phyloP scores from a whole-genome alignment of 2,329 filamentous ascomycete genomes.

The Teratosphaeriaceae sp. region DNA sequence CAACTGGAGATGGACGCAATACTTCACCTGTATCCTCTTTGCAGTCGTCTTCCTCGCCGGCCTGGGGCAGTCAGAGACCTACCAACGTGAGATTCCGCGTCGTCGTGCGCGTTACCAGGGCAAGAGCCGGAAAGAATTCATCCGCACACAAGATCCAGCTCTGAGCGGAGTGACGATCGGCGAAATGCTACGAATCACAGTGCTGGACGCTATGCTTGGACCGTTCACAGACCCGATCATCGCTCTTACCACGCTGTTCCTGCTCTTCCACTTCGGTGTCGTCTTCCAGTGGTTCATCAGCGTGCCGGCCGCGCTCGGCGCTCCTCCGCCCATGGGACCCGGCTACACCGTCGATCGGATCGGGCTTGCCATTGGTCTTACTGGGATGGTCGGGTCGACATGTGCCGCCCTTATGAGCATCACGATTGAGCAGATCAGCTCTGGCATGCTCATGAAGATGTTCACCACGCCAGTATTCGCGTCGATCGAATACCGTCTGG shows the following conservation, averaged over 20 bases:
- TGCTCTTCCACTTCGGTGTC: constrained; percentile 25
- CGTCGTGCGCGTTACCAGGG: constrained; percentile 12
- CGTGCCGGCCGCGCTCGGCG: constrained; percentile 23
- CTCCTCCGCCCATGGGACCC: constrained; percentile 17
- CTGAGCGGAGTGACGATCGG: constrained; percentile 19
- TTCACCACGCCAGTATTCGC: constrained; percentile 3
- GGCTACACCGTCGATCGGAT: constrained; percentile 23
- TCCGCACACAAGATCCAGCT: constrained; percentile 11
- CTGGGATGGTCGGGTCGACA: constrained; percentile 25
- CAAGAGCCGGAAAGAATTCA: constrained; percentile 3
- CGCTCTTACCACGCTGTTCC: constrained; percentile 17
- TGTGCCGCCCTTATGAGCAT: constrained; percentile 23
- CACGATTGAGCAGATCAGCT: constrained; percentile 20
- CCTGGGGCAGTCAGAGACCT: constrained; percentile 28
- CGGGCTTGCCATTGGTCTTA: constrained; percentile 27
- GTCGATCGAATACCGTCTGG: constrained; percentile 28
- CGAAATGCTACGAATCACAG: constrained; percentile 19
- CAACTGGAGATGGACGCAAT: constrained; percentile 31
- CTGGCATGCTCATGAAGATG: constrained; percentile 6
- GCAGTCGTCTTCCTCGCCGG: constrained; percentile 25
- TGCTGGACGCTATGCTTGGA: constrained; percentile 19
- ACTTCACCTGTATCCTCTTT: constrained; percentile 26
- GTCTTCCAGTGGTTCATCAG: constrained; percentile 28
- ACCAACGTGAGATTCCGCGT: constrained; percentile 24
- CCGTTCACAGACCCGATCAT: constrained; percentile 26